A percentile compares a stretch with the other conserved stretches of the same genome.
These are phyloP conservation scores for Starmera dryadoides DNA, from an alignment of 805 yeast genomes.

Conservation along the genomic window DNA sequence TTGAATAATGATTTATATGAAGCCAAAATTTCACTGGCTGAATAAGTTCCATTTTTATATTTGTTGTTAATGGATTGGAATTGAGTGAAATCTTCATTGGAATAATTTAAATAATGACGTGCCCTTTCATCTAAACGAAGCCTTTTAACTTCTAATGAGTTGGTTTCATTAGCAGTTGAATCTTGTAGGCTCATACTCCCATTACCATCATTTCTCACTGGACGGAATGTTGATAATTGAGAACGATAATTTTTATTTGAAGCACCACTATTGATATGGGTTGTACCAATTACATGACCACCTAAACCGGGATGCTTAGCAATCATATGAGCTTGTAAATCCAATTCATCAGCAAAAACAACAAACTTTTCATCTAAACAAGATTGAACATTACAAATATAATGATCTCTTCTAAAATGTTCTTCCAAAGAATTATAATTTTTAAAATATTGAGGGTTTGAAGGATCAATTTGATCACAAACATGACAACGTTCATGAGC, in stretches of 20 bases:
- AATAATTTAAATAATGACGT: slow-evolving; percentile 62
- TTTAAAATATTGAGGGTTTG: slow-evolving; percentile 65
- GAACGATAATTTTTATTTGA: slow-evolving; percentile 33
- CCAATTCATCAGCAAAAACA: slow-evolving; percentile 82
- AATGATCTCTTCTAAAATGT: slow-evolving; percentile 74
- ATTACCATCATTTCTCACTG: slow-evolving; percentile 11
- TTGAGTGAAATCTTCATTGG: slow-evolving; percentile 34
- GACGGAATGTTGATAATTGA: slow-evolving; percentile 54
- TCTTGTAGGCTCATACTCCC: slow-evolving; percentile 1
- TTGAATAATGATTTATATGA: slow-evolving; percentile 44
- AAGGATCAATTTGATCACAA: slow-evolving; percentile 64
- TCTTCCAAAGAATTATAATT: slow-evolving; percentile 67
- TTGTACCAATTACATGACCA: slow-evolving; percentile 44
- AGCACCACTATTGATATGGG: slow-evolving; percentile 19
- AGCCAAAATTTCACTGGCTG: slow-evolving; percentile 39
- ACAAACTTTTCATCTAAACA: slow-evolving; percentile 90
- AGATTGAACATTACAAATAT: slow-evolving; percentile 62
- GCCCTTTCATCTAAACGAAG: slow-evolving; percentile 79
- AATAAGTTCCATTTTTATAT: slow-evolving; percentile 37
- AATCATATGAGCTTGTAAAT: slow-evolving; percentile 80
- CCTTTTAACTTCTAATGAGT: slow-evolving; percentile 37
- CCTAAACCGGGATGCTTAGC: slow-evolving; percentile 47
- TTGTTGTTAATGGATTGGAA: slow-evolving; percentile 44
- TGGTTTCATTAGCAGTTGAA: slow-evolving; percentile 22
- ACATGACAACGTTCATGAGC: slow-evolving; percentile 84